phyloP scores from a whole-genome alignment of 129 eudicot genomes.

The Solidago caesia region DNA sequence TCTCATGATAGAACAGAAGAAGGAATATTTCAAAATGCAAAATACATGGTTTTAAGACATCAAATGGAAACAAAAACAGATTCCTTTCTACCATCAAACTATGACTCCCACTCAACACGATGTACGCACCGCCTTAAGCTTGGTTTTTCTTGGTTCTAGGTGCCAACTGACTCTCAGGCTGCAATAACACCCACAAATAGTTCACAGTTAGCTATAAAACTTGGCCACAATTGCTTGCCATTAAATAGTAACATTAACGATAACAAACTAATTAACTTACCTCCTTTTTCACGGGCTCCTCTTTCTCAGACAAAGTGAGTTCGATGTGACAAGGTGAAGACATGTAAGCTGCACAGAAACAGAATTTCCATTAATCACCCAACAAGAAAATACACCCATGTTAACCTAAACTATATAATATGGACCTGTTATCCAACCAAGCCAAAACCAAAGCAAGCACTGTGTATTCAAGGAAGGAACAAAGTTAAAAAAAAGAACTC shows the following conservation, averaged over 20 bases:
- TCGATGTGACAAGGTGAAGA: conserved; percentile 45
- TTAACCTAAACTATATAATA: neutral
- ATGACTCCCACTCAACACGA: conserved; percentile 2
- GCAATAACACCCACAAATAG: conserved; percentile 22
- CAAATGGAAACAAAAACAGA: conserved; percentile 22
- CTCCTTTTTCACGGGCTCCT: conserved; percentile 45
- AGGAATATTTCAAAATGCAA: conserved; percentile 19
- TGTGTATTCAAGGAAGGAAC: neutral
- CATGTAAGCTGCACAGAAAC: conserved; percentile 36
- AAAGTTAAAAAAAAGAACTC: neutral
- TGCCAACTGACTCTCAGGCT: conserved; percentile 55
- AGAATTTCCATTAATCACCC: neutral
- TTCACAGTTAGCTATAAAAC: neutral
- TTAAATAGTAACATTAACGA: neutral
- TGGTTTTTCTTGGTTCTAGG: conserved; percentile 46
- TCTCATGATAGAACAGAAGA: conserved; percentile 26
- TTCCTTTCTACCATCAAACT: conserved; percentile 35
- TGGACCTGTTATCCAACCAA: too few relatives aligned
- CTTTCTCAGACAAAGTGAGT: conserved; percentile 45
- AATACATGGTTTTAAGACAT: conserved; percentile 21
- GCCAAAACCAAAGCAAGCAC: neutral
- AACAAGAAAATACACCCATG: neutral
- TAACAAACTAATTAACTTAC: conserved; percentile 4
- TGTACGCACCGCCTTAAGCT: conserved; percentile 31
- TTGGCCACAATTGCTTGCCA: neutral